Percentiles rank a stretch among this genome's conserved stretches.
phyloP scores from a whole-genome alignment of 495 filamentous ascomycete species.

The Amniculicola lignicola region DNA sequence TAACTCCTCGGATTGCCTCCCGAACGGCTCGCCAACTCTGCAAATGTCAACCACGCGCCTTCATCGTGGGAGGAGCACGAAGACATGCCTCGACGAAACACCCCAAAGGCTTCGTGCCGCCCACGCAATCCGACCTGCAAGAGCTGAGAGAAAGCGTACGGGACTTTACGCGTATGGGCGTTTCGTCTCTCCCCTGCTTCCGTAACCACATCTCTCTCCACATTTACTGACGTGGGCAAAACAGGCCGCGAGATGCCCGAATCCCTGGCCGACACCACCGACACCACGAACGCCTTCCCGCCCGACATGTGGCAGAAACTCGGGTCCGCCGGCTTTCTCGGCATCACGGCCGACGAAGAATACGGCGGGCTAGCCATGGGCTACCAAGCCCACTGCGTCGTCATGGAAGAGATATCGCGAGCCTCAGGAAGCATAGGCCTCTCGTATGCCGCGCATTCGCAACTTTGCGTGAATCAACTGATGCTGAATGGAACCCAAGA shows the following conservation, averaged over 20 bases:
- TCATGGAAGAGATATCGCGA: slow-evolving; percentile 85
- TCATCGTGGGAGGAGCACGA: slow-evolving; percentile 20
- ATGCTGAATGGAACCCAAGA: slow-evolving; percentile 78
- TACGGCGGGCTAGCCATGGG: slow-evolving; percentile 89
- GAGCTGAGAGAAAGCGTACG: slow-evolving; percentile 89
- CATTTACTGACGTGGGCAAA: too few relatives aligned
- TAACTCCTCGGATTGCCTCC: slow-evolving; percentile 23
- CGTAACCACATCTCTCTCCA: too few relatives aligned
- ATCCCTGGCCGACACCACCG: slow-evolving; percentile 75
- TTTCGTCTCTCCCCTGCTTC: not conserved
- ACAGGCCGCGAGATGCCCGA: slow-evolving; percentile 70
- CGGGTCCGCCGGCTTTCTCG: slow-evolving; percentile 85
- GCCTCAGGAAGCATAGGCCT: slow-evolving; percentile 83
- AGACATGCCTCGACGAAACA: slow-evolving; percentile 72
- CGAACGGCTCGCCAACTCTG: slow-evolving; percentile 24
- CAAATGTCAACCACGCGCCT: slow-evolving; percentile 12
- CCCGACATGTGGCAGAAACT: slow-evolving; percentile 90
- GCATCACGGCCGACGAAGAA: slow-evolving; percentile 90
- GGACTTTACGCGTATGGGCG: slow-evolving; percentile 69
- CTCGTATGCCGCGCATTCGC: slow-evolving; percentile 92
- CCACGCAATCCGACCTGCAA: slow-evolving; percentile 67
- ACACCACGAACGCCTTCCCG: slow-evolving; percentile 85
- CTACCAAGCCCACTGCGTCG: slow-evolving; percentile 94
- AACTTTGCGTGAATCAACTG: slow-evolving; percentile 95
- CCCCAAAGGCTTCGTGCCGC: slow-evolving; percentile 75